phyloP scores from a whole-genome alignment of 2,329 filamentous ascomycete genomes.

The Diaporthe sp. region DNA sequence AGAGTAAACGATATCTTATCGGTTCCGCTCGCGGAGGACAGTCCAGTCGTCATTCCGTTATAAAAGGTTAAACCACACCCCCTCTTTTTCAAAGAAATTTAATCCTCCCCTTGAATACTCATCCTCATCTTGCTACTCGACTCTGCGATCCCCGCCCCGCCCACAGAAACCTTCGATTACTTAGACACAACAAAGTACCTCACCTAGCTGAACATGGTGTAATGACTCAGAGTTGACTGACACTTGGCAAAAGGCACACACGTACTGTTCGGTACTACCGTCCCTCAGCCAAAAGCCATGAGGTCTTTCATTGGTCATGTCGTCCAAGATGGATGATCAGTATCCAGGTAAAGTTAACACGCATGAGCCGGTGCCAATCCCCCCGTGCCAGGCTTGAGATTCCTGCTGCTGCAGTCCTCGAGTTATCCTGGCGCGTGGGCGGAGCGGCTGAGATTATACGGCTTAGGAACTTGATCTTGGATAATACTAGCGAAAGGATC shows the following conservation, averaged over 20 bases:
- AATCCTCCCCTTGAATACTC: no score
- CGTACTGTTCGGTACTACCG: conserved; percentile 34
- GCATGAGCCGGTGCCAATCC: conserved; percentile 53
- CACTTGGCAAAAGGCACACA: neutral
- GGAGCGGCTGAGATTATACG: conserved; percentile 56
- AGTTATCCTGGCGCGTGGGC: neutral
- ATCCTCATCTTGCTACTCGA: neutral
- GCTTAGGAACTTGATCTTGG: conserved; percentile 53
- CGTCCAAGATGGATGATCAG: conserved; percentile 44
- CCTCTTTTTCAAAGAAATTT: neutral
- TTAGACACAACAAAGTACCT: conserved; percentile 5
- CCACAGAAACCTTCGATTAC: no score
- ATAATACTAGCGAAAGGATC: conserved; percentile 86
- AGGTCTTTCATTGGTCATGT: conserved; percentile 39
- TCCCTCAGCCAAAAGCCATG: conserved; percentile 37
- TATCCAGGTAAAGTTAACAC: conserved; percentile 52
- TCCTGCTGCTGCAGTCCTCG: neutral
- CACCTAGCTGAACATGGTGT: neutral
- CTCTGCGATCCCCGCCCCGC: neutral
- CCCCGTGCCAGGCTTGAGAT: conserved; percentile 20
- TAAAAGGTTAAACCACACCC: conserved; percentile 13
- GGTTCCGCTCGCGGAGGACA: conserved; percentile 1
- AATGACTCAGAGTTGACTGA: conserved; percentile 18
- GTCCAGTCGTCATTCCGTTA: neutral
- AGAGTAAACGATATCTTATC: conserved; percentile 21